Conservation (phyloP, 177 flowering plant species). For the Tripterygium wilfordii region DNA sequence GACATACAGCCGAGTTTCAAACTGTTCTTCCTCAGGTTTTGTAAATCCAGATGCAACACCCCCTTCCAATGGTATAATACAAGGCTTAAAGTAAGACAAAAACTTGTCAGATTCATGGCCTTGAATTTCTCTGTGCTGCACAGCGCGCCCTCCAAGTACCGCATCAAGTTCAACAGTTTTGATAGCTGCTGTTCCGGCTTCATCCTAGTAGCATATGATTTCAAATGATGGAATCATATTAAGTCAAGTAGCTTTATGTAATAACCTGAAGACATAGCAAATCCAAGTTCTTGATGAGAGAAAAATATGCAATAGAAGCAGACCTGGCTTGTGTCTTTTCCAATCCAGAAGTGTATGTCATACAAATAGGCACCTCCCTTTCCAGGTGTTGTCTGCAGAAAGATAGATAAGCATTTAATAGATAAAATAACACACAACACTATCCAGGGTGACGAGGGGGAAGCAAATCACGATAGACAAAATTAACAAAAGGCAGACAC, state of each 20-base stretch:
- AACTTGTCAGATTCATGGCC: conserved; percentile 98
- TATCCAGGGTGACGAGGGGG: no score
- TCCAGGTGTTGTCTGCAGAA: conserved; percentile 67
- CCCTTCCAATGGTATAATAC: conserved; percentile 93
- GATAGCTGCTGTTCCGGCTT: conserved; percentile 97
- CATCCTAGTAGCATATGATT: conserved; percentile 57
- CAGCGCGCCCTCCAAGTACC: conserved; percentile 96
- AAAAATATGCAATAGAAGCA: conserved; percentile 2
- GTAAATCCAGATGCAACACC: conserved; percentile 97
- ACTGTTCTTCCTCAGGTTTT: conserved; percentile 73
- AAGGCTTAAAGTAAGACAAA: conserved; percentile 95
- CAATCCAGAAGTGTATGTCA: conserved; percentile 97
- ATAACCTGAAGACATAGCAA: neutral
- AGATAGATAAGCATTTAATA: neutral
- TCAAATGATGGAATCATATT: no score
- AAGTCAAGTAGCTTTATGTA: no score
- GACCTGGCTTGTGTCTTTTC: conserved; percentile 97
- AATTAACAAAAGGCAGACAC: no score
- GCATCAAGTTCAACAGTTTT: conserved; percentile 98
- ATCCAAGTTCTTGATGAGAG: neutral
- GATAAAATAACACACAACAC: no score
- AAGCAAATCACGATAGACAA: no score
- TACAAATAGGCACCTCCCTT: conserved; percentile 83
- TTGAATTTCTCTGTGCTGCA: conserved; percentile 94
- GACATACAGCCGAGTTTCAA: conserved; percentile 82